Evolutionary conservation across 345 rosid species (phyloP).

Genomic region (Hibiscus trionum): DNA sequence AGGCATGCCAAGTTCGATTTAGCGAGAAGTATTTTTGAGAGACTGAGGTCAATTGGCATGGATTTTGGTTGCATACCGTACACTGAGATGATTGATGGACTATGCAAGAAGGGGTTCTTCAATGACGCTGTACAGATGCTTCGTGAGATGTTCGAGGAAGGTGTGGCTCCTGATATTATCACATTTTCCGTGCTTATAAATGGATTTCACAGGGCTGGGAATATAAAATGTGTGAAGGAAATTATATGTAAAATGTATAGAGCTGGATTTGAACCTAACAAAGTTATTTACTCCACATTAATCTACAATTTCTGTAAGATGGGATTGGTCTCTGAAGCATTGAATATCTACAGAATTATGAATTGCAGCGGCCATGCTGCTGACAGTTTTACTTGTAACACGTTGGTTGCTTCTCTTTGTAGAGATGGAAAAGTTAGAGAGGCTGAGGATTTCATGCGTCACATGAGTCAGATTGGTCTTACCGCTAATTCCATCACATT

Average conservation of each 20-base stretch:
- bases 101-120: constrained; percentile 53
- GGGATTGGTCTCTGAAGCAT: constrained; percentile 49
- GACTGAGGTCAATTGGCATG: constrained; percentile 52
- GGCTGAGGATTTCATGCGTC: constrained; percentile 57
- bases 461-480: constrained; percentile 42
- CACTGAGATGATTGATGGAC: constrained; percentile 69
- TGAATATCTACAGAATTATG: constrained; percentile 56
- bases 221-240: constrained; percentile 40
- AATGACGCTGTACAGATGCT: constrained; percentile 55
- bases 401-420: constrained; percentile 57
- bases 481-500: constrained; percentile 47
- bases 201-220: constrained; percentile 61
- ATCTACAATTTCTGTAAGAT: constrained; percentile 49
- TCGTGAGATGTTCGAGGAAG: constrained; percentile 49
- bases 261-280: constrained; percentile 56
- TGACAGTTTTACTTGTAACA: constrained; percentile 45
- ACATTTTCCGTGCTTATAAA: constrained; percentile 73
- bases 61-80: constrained; percentile 45
- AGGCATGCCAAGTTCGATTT: constrained; percentile 51
- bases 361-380: constrained; percentile 34
- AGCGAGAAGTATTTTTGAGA: constrained; percentile 52
- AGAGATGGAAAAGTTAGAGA: constrained; percentile 50
- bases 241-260: constrained; percentile 56
- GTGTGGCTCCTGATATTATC: constrained; percentile 55
- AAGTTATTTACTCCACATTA: constrained; percentile 47